phyloP scores from a whole-genome alignment of 2,329 filamentous ascomycete genomes.

The Phaeoacremonium minimum region DNA sequence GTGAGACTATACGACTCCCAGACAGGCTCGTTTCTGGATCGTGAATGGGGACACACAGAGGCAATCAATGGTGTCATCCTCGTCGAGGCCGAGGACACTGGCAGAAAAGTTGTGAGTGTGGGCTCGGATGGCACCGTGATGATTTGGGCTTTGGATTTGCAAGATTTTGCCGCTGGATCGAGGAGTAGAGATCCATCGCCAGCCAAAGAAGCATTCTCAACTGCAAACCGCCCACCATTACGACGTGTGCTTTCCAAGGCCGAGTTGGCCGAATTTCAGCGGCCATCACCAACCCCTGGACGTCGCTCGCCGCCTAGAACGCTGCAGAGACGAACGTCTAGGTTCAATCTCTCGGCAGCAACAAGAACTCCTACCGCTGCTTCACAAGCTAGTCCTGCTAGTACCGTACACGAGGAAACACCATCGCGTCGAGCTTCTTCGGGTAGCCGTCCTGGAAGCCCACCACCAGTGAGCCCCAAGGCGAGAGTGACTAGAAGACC shows the following conservation, averaged over 20 bases:
- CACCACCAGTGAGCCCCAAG: slow-evolving; percentile 44
- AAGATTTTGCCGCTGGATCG: slow-evolving; percentile 34
- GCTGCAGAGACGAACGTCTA: slow-evolving; percentile 50
- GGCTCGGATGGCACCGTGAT: slow-evolving; percentile 79
- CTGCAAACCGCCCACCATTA: slow-evolving; percentile 66
- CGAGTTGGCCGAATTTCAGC: slow-evolving; percentile 77
- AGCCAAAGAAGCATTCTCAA: slow-evolving; percentile 37
- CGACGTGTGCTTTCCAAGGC: slow-evolving; percentile 82
- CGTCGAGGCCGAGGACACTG: slow-evolving; percentile 53
- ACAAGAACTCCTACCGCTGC: slow-evolving; percentile 32
- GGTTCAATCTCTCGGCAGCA: slow-evolving; percentile 35
- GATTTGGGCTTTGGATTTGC: slow-evolving; percentile 63
- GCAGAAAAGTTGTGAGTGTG: slow-evolving; percentile 64
- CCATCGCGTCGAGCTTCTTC: slow-evolving; percentile 43
- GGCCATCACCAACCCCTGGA: slow-evolving; percentile 40
- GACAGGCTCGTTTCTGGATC: slow-evolving; percentile 71
- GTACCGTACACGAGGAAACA: slow-evolving; percentile 36
- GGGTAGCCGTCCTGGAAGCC: slow-evolving; percentile 39
- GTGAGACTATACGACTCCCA: slow-evolving; percentile 82
- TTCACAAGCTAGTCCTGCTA: slow-evolving; percentile 13
- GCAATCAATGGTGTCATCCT: slow-evolving; percentile 83
- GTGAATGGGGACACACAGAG: slow-evolving; percentile 94
- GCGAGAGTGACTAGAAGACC: slow-evolving; percentile 42
- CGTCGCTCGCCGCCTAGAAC: slow-evolving; percentile 52
- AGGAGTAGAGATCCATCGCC: slow-evolving; percentile 50